These are phyloP conservation scores for Trichosporon sp. DNA, from an alignment of 1,284 basidiomycete species.

Conservation along the genomic window DNA sequence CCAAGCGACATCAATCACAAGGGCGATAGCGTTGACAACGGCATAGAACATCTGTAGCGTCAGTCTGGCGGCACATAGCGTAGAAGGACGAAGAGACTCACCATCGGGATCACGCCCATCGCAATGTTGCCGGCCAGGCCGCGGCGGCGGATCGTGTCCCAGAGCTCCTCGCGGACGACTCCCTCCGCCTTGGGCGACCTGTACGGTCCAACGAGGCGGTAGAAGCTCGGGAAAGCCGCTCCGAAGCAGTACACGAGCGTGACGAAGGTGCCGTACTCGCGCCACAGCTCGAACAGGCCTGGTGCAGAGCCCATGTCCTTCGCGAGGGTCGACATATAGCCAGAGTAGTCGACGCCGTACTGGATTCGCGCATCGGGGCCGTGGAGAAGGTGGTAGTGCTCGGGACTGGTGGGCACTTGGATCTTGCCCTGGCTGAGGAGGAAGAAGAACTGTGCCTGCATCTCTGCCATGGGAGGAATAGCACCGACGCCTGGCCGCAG, in stretches of 20 bases:
- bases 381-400: slow-evolving; percentile 59
- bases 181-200: slow-evolving; percentile 47
- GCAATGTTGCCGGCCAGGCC: slow-evolving; percentile 58
- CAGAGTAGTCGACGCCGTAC: slow-evolving; percentile 54
- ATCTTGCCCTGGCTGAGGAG: slow-evolving; percentile 53
- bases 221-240: slow-evolving; percentile 60
- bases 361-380: slow-evolving; percentile 56
- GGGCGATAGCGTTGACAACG: not conserved
- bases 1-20: slow-evolving; percentile 1
- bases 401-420: slow-evolving; percentile 50
- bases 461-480: slow-evolving; percentile 63
- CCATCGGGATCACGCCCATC: slow-evolving; percentile 60
- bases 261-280: slow-evolving; percentile 55
- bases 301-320: slow-evolving; percentile 60
- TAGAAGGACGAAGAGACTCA: slow-evolving; percentile 14
- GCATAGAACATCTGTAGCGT: slow-evolving; percentile 7
- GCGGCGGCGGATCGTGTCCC: slow-evolving; percentile 59
- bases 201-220: slow-evolving; percentile 58
- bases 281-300: slow-evolving; percentile 52
- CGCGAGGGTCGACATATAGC: slow-evolving; percentile 59
- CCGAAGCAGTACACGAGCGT: slow-evolving; percentile 59
- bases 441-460: slow-evolving; percentile 61
- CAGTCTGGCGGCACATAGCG: not conserved
- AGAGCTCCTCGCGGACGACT: slow-evolving; percentile 58
- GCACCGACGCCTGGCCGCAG: slow-evolving; percentile 62